Conservation (phyloP, 139 green algal species). For the Chlamydomonas incerta region DNA sequence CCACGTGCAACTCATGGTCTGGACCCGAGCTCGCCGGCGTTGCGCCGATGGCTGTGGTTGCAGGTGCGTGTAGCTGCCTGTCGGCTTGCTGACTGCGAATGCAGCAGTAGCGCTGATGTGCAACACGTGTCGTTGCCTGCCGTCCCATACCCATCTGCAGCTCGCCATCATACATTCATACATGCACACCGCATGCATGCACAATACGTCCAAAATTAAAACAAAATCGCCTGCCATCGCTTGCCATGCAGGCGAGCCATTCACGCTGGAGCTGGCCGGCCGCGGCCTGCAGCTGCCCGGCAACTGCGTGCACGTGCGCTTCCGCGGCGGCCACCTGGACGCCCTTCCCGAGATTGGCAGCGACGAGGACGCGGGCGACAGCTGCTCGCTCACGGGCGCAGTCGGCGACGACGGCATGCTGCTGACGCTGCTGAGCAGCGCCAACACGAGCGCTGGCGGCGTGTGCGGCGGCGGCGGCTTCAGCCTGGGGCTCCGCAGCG, state of each 20-base stretch:
- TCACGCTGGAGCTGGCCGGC: slow-evolving; percentile 16
- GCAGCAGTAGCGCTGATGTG: too few relatives aligned
- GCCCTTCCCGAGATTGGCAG: slow-evolving; percentile 8
- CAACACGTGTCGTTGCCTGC: too few relatives aligned
- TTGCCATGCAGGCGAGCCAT: neutral
- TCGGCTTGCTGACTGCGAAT: too few relatives aligned
- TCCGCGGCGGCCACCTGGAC: slow-evolving; percentile 26
- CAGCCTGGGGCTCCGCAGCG: too few relatives aligned
- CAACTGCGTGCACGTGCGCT: slow-evolving; percentile 11
- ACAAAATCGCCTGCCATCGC: too few relatives aligned
- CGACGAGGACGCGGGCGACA: neutral
- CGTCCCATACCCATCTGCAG: too few relatives aligned
- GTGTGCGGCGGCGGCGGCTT: too few relatives aligned
- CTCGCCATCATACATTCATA: too few relatives aligned
- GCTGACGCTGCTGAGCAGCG: too few relatives aligned
- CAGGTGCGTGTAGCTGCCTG: slow-evolving; percentile 10
- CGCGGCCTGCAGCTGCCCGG: neutral
- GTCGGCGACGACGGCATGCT: neutral
- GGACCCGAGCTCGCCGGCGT: slow-evolving; percentile 3
- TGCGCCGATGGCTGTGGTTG: slow-evolving; percentile 9
- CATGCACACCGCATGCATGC: too few relatives aligned
- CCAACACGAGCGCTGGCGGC: too few relatives aligned
- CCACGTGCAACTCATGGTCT: neutral
- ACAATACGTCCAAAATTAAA: too few relatives aligned
- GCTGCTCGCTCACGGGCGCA: neutral